Conservation (phyloP, 2,329 filamentous ascomycete genomes). For the Aureobasidium sp. region DNA sequence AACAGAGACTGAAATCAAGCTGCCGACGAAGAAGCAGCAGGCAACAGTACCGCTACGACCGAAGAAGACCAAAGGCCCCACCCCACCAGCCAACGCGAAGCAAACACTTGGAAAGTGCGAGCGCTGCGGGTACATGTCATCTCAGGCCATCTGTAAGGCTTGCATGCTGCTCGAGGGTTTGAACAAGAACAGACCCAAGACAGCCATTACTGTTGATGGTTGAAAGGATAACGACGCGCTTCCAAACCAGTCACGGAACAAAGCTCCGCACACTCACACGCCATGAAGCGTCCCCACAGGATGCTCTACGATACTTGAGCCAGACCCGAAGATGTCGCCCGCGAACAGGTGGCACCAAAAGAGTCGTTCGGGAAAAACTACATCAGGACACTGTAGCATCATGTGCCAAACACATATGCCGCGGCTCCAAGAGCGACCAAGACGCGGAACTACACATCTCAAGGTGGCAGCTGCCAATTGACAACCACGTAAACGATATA, state of each 20-base stretch:
- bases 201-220: slow-evolving; percentile 29
- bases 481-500: neutral
- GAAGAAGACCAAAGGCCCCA: slow-evolving; percentile 27
- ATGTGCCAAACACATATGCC: neutral
- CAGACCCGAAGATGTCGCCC: neutral
- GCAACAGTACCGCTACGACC: slow-evolving; percentile 24
- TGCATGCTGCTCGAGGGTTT: slow-evolving; percentile 83
- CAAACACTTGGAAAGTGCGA: slow-evolving; percentile 78
- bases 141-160: slow-evolving; percentile 88
- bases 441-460: neutral
- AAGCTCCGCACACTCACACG: neutral
- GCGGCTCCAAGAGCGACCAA: neutral
- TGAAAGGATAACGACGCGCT: neutral
- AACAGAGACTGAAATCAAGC: slow-evolving; percentile 60
- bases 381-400: neutral
- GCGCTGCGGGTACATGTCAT: slow-evolving; percentile 91
- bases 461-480: neutral
- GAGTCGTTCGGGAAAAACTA: neutral
- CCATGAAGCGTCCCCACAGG: neutral
- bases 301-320: neutral
- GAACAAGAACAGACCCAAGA: slow-evolving; percentile 61
- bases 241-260: neutral
- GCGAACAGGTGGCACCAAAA: neutral
- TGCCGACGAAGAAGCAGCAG: slow-evolving; percentile 9
- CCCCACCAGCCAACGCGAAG: slow-evolving; percentile 34